Evolutionary conservation across 2,329 filamentous ascomycete genomes (phyloP).

Genomic region (Keithomyces neogunnii): DNA sequence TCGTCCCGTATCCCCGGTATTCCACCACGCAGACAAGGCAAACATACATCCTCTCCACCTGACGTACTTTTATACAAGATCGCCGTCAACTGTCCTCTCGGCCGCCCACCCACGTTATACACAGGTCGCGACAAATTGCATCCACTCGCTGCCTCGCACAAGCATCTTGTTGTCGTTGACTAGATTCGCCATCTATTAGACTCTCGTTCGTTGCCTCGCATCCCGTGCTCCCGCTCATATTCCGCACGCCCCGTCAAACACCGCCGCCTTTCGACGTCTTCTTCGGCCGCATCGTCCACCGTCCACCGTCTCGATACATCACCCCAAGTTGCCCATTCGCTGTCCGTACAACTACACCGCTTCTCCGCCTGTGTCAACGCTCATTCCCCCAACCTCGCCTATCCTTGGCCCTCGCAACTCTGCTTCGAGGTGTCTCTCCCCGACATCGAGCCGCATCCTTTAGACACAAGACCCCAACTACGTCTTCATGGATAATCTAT

Average conservation of each 20-base stretch:
- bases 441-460: constrained; percentile 10
- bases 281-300: background rate
- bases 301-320: background rate
- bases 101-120: background rate
- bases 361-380: background rate
- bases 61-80: no score
- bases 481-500: constrained; percentile 51
- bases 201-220: background rate
- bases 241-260: background rate
- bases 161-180: background rate
- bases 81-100: background rate
- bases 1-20: background rate
- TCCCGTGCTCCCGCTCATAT: background rate
- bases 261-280: constrained; percentile 3
- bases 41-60: background rate
- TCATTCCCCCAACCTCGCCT: background rate
- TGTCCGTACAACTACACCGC: background rate
- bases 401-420: constrained; percentile 11
- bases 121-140: background rate
- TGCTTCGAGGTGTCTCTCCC: constrained; percentile 14
- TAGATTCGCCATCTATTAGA: background rate
- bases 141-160: background rate
- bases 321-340: background rate
- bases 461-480: constrained; percentile 14
- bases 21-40: background rate